Evolutionary conservation across 202 grass and related monocot genomes (phyloP), one percentile per base, ranked within the genome.

Genomic region (Eragrostis tef): DNA sequence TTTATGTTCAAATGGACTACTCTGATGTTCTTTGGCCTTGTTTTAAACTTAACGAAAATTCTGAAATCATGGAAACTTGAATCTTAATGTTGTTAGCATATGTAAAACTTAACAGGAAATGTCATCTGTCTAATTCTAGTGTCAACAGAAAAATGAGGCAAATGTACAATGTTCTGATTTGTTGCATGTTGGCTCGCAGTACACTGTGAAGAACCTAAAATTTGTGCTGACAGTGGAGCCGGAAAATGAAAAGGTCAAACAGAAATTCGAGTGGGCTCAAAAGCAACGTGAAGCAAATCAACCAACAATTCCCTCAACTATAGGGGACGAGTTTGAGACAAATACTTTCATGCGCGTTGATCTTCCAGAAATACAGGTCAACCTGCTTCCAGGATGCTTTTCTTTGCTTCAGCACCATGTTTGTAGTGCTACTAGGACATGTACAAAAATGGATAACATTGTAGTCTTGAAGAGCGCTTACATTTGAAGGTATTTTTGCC

Each of bases 311-410:
- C 92, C 92, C 66, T 98, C 96, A 36, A 93, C 92, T 47, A 90
- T 98, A 50, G 90, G 86, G 54, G 90, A 98, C 14, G 96, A 98
- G 78, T 88, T 95, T 75, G 88, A 98, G 79, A 98, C 68, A 58
- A 98, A 95, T 68, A 94, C 96, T 12, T 98, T 95, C 84, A 98
- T 98, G 85, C 90, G 96, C 24, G 90, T 95, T 29, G 92, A 93
- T 88, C 70, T 91, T 43, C 87, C 90, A 25, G 88, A 95, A 80
- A 88, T 98, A 88, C 92, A 98, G 92, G 96, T 95, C 29, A 60
- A 31, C 63, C 52, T 45, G 11, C 45, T 78, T 61, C 57, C 17
- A 6, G 3, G 12, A 49, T 61, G 27, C 11, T 61, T 64, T 22
- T 70, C 46, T n/a, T 74, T 43, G 6, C 11, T 61, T 6, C 24